phyloP scores from a whole-genome alignment of 192 early-diverging fungal species.

The Umbelopsis sp. region DNA sequence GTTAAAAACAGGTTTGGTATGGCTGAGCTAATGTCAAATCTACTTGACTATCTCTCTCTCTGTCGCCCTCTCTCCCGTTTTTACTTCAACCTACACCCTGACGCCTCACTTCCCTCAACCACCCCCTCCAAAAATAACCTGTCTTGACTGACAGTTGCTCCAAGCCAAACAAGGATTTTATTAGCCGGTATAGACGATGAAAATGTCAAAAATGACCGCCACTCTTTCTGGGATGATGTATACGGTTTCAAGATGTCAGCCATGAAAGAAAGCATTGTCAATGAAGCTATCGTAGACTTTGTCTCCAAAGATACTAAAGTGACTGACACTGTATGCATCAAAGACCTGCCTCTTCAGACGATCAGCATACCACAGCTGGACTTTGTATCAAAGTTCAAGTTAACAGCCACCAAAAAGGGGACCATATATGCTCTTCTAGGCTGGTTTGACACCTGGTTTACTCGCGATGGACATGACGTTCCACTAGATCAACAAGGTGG shows the following conservation, averaged over 20 bases:
- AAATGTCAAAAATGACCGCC: constrained; percentile 73
- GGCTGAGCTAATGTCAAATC: too few relatives aligned
- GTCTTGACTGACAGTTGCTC: constrained; percentile 54
- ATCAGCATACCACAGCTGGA: constrained; percentile 69
- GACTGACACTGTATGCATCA: constrained; percentile 63
- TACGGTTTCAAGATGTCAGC: constrained; percentile 93
- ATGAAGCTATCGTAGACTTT: constrained; percentile 85
- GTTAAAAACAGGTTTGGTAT: too few relatives aligned
- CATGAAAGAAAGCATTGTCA: constrained; percentile 75
- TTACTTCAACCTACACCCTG: neutral
- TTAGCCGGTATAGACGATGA: constrained; percentile 76
- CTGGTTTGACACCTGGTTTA: constrained; percentile 95
- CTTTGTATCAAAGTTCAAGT: constrained; percentile 70
- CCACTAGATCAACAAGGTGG: constrained; percentile 38
- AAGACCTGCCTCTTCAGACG: constrained; percentile 73
- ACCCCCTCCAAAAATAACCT: too few relatives aligned
- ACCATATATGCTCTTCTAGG: constrained; percentile 80
- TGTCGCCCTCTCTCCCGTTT: neutral
- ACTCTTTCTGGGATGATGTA: constrained; percentile 86
- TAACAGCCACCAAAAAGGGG: constrained; percentile 63
- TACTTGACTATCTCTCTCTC: neutral
- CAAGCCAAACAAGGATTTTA: constrained; percentile 70
- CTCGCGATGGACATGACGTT: constrained; percentile 58
- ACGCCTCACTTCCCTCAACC: too few relatives aligned
- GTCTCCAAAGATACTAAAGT: constrained; percentile 68